These are phyloP conservation scores for Cydonia oblonga DNA, from an alignment of 331 rosid species.

Conservation along the genomic window DNA sequence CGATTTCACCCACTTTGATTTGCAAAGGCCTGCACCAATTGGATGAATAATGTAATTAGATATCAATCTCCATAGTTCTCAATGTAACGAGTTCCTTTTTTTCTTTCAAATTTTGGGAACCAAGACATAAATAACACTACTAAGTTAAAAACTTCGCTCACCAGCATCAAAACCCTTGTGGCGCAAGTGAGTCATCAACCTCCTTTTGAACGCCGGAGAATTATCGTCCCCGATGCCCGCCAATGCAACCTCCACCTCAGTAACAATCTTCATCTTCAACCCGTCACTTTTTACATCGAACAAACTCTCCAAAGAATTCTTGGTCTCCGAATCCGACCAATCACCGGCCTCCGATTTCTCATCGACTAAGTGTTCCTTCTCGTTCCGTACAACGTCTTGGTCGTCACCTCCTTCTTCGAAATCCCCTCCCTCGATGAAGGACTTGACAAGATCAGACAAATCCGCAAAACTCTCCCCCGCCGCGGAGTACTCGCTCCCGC, in stretches of 20 bases:
- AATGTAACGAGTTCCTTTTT: neutral
- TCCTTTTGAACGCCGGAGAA: constrained; percentile 44
- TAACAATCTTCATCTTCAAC: constrained; percentile 18
- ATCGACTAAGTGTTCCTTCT: neutral
- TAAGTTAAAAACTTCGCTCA: constrained; percentile 3
- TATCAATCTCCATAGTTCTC: neutral
- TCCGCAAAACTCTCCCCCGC: constrained; percentile 52
- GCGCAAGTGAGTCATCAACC: constrained; percentile 50
- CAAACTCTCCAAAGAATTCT: constrained; percentile 21
- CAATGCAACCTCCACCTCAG: constrained; percentile 28
- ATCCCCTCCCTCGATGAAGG: constrained; percentile 43
- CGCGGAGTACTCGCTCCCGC: constrained; percentile 83
- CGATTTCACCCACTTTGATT: constrained; percentile 58
- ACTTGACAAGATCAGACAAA: constrained; percentile 59
- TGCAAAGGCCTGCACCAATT: constrained; percentile 59
- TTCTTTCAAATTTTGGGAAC: neutral
- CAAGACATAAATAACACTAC: neutral
- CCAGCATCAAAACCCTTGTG: constrained; percentile 78
- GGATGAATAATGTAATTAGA: neutral
- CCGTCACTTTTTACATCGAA: constrained; percentile 18
- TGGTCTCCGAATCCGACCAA: constrained; percentile 31
- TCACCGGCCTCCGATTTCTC: constrained; percentile 16
- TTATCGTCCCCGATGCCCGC: constrained; percentile 17
- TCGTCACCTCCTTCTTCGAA: neutral
- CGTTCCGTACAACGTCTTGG: neutral